Evolutionary conservation across 108 stramenopile genomes (phyloP).

Genomic region (Parietichytrium sp.): DNA sequence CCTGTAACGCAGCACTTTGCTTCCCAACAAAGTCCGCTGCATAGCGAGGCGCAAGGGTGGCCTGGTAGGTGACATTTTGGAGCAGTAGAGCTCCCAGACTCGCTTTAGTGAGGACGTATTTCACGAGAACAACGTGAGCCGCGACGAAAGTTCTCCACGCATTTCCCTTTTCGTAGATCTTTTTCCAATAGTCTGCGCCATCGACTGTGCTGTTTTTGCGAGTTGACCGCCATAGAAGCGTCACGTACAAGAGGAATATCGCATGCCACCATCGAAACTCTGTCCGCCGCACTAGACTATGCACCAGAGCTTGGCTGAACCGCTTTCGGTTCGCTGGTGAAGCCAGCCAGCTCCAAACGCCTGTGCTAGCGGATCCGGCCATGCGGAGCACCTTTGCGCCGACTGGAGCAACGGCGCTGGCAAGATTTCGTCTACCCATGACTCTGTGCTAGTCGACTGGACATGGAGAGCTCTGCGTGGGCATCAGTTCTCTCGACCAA

Average conservation of each 20-base stretch:
- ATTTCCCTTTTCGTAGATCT: neutral
- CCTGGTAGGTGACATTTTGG: neutral
- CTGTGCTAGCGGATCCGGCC: no score
- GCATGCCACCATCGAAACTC: conserved; percentile 29
- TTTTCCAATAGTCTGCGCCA: neutral
- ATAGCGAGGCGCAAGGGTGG: conserved; percentile 11
- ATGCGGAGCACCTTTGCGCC: no score
- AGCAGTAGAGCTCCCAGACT: neutral
- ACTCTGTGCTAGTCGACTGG: no score
- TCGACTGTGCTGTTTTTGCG: neutral
- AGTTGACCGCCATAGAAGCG: conserved; percentile 5
- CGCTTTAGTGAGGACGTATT: conserved; percentile 27
- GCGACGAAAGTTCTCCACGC: conserved; percentile 10
- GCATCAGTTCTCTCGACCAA: no score
- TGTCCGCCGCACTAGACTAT: conserved; percentile 13
- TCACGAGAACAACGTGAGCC: neutral
- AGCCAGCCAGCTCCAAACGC: no score
- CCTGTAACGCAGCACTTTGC: conserved; percentile 6
- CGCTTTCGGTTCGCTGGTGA: no score
- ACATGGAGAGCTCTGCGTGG: no score
- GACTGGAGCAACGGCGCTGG: no score
- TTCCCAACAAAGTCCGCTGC: conserved; percentile 22
- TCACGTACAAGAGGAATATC: neutral
- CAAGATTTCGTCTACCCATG: no score
- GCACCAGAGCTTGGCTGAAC: conserved; percentile 4